phyloP scores from a whole-genome alignment of 768 basidiomycete species.

The Calocybe gangraenosa region DNA sequence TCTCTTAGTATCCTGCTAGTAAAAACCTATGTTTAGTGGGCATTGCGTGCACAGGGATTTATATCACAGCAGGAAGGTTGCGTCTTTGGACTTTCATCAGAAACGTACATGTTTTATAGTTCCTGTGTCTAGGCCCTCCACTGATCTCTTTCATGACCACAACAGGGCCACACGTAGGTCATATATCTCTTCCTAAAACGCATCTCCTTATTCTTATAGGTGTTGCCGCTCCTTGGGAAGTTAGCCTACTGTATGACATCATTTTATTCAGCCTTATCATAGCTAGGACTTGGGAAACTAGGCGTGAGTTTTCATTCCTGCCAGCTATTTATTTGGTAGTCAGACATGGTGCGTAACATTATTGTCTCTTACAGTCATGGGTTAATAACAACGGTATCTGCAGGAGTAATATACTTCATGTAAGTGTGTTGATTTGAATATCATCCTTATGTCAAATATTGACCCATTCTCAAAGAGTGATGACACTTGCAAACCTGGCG shows the following conservation, averaged over 20 bases:
- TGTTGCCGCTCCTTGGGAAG: slow-evolving; percentile 43
- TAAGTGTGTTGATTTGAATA: slow-evolving; percentile 21
- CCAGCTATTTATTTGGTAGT: slow-evolving; percentile 40
- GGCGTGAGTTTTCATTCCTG: slow-evolving; percentile 24
- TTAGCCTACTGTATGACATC: slow-evolving; percentile 43
- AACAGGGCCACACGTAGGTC: slow-evolving; percentile 18
- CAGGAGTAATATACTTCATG: slow-evolving; percentile 56
- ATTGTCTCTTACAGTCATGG: not conserved
- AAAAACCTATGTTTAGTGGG: slow-evolving; percentile 28
- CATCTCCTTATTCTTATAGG: slow-evolving; percentile 14
- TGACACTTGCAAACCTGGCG: slow-evolving; percentile 47
- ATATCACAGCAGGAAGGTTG: slow-evolving; percentile 26
- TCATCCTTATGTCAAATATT: not conserved
- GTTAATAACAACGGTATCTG: not conserved
- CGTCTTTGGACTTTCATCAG: slow-evolving; percentile 25
- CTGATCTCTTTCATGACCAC: not conserved
- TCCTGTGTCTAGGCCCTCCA: too few species aligned
- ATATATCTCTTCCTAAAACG: not conserved
- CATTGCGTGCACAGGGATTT: slow-evolving; percentile 30
- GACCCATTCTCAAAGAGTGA: slow-evolving; percentile 30
- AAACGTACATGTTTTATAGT: slow-evolving; percentile 23
- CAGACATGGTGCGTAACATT: slow-evolving; percentile 41
- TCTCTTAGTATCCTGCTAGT: not conserved
- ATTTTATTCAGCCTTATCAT: slow-evolving; percentile 48
- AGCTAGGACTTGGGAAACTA: slow-evolving; percentile 35